Evolutionary conservation across 345 rosid species (phyloP).

Genomic region (Crucihimalaya himalaica): DNA sequence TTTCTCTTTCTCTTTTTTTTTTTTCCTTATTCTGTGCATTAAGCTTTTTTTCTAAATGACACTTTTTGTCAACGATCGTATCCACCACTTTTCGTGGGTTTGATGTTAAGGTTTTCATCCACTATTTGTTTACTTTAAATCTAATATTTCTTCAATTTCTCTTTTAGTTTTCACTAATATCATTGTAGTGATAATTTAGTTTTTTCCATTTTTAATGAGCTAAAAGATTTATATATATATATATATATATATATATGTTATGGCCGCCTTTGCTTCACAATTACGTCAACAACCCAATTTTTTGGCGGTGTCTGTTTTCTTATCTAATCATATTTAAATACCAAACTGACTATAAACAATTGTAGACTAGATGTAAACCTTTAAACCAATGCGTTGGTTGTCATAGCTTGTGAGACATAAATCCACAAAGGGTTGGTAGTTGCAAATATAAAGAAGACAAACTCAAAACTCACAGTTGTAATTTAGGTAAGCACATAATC

Average conservation of each 20-base stretch:
- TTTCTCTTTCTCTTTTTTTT: neutral
- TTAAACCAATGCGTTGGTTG: constrained; percentile 11
- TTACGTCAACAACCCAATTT: constrained; percentile 16
- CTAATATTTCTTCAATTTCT: neutral
- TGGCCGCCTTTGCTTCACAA: constrained; percentile 22
- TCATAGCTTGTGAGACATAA: neutral
- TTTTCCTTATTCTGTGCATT: neutral
- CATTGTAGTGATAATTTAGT: neutral
- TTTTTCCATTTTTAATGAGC: neutral
- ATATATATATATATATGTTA: neutral
- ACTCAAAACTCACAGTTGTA: constrained; percentile 12
- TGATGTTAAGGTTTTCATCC: neutral
- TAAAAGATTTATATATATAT: no score
- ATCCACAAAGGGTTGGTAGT: neutral
- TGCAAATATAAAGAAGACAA: constrained; percentile 5
- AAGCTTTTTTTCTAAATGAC: no score
- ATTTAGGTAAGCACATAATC: constrained; percentile 26
- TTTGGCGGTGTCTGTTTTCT: constrained; percentile 27
- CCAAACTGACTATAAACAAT: constrained; percentile 12
- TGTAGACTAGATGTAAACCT: constrained; percentile 6
- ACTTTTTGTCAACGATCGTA: constrained; percentile 6
- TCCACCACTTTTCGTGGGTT: constrained; percentile 1
- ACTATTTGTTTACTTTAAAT: constrained; percentile 1
- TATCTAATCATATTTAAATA: constrained; percentile 17
- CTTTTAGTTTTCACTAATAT: neutral